phyloP scores from a whole-genome alignment of 2,329 filamentous ascomycete genomes.

The Exophiala aquamarina region DNA sequence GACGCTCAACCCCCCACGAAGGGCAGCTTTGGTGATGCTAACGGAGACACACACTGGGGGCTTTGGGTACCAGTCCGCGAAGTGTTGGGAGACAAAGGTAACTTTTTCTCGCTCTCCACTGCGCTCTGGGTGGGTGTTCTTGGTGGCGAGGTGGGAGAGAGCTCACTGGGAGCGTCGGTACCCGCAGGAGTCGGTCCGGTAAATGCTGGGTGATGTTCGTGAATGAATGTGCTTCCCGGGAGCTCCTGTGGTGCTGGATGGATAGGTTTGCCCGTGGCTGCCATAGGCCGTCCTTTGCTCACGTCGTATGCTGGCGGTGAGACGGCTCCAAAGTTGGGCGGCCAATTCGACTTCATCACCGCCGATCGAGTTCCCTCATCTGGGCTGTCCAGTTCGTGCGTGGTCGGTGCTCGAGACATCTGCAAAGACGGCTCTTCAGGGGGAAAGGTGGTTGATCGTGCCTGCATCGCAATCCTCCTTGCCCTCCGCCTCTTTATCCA shows the following conservation, averaged over 20 bases:
- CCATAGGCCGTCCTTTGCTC: background rate
- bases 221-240: slow-evolving; percentile 29
- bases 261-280: slow-evolving; percentile 4
- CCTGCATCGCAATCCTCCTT: slow-evolving; percentile 12
- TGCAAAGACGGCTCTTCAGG: slow-evolving; percentile 23
- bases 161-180: slow-evolving; percentile 13
- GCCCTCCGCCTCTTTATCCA: slow-evolving; percentile 15
- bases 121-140: slow-evolving; percentile 28
- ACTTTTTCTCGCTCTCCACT: slow-evolving; percentile 11
- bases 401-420: slow-evolving; percentile 16
- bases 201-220: slow-evolving; percentile 30
- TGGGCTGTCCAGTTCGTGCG: slow-evolving; percentile 26
- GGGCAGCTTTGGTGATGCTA: slow-evolving; percentile 17
- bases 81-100: slow-evolving; percentile 18
- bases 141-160: slow-evolving; percentile 29
- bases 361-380: slow-evolving; percentile 13
- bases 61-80: slow-evolving; percentile 18
- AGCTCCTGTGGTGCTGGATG: slow-evolving; percentile 23
- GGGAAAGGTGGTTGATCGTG: slow-evolving; percentile 24
- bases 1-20: too few species aligned
- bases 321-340: slow-evolving; percentile 11
- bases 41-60: slow-evolving; percentile 24
- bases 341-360: slow-evolving; percentile 12
- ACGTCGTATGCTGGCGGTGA: slow-evolving; percentile 27
- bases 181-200: background rate